Conservation (phyloP, 2,329 filamentous ascomycete species). For the Pyrenophora graminea region DNA sequence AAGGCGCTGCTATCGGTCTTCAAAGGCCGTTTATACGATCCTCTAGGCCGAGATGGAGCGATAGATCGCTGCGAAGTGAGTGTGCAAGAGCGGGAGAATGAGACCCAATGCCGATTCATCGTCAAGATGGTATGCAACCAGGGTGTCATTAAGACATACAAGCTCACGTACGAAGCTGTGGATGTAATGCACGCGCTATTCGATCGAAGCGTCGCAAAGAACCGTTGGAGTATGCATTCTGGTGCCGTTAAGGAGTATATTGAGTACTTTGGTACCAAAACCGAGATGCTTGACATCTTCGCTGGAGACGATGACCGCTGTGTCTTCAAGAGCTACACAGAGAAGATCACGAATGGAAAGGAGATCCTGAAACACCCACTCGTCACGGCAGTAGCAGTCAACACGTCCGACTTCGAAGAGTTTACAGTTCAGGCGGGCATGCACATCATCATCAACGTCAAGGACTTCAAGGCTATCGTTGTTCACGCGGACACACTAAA, state of each 20-base stretch:
- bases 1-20: constrained; percentile 73
- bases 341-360: constrained; percentile 73
- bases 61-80: constrained; percentile 76
- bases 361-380: constrained; percentile 79
- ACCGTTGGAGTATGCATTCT: constrained; percentile 74
- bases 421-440: constrained; percentile 75
- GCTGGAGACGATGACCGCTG: constrained; percentile 66
- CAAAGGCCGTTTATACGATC: constrained; percentile 67
- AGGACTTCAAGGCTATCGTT: constrained; percentile 80
- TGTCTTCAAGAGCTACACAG: constrained; percentile 80
- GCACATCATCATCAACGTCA: constrained; percentile 80
- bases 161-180: constrained; percentile 73
- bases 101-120: constrained; percentile 72
- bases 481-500: constrained; percentile 73
- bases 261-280: constrained; percentile 79
- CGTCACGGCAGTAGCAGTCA: constrained; percentile 77
- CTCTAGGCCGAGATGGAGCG: constrained; percentile 67
- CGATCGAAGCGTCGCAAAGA: constrained; percentile 65
- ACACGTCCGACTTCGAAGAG: constrained; percentile 75
- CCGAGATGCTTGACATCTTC: constrained; percentile 79
- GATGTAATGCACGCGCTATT: constrained; percentile 79
- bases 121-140: constrained; percentile 75
- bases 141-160: constrained; percentile 77
- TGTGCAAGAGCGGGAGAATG: constrained; percentile 71
- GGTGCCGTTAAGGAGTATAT: constrained; percentile 73